Base-by-base conservation (phyloP, 768 basidiomycete genomes). In the Xerocomellus chrysenteron region DNA sequence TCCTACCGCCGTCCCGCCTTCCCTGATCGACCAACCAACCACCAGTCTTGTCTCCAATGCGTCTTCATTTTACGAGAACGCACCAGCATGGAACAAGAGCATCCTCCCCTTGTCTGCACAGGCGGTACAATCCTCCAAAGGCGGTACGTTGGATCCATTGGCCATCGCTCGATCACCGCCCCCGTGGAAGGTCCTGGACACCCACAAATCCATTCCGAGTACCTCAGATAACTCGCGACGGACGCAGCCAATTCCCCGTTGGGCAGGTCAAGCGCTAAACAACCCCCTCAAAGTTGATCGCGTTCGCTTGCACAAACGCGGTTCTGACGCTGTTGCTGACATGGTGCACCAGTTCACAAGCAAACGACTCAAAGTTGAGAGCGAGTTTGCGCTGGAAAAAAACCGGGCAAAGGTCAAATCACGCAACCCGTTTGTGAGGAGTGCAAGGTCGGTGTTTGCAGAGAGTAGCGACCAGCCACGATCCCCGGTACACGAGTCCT, bases 81-180 rank as follows among this genome's bases (percentile, higher is more conserved):
- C 37, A 17, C 48, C 52, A n/a, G 13, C 41, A 11, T 35, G 30
- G 24, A 35, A 21, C 24, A 51, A 26, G 32, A 49, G 14, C 52
- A 48, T 59, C 19, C 43, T 70, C 21, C 64, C 68, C 8, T 37
- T 68, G 37, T 57, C 55, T 16, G 61, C 61, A 16, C 65, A 60
- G 45, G 63, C 59, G 0, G 58, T 67, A 17, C 59, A 57, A 19
- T 46, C 69, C 32, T 50, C 47, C 36, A 21, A 60, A 39, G 50
- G 52, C 33, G 33, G 40, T 4, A 54, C 49, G 47, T 33, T 50
- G 45, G 66, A 73, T 44, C 60, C 64, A 28, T 30, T 72, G 42
- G 72, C 70, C 45, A 28, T 72, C 40, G 60, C 63, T 49, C 66
- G 70, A 43, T 35, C 50, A 5, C 70, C 70, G 4, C 70, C 68